phyloP scores from a whole-genome alignment of 78 protist species.

The Monocercomonoides exilis region DNA sequence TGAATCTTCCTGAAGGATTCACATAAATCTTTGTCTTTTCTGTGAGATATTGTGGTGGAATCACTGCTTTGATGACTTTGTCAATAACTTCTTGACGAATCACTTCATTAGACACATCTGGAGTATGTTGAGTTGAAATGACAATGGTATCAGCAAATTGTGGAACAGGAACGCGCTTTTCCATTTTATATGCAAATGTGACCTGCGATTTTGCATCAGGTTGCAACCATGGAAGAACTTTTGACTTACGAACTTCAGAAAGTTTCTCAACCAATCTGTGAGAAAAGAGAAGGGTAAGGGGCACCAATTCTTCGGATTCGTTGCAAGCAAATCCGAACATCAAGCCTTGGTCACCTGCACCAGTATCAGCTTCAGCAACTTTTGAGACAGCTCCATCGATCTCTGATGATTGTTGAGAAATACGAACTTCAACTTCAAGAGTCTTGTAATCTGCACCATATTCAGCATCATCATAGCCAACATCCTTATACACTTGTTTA shows the following conservation, averaged over 20 bases:
- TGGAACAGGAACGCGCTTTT: constrained; percentile 67
- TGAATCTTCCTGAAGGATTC: constrained; percentile 96
- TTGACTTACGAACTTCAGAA: constrained; percentile 80
- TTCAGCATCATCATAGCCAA: constrained; percentile 80
- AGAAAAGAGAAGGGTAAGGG: constrained; percentile 87
- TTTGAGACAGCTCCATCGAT: constrained; percentile 94
- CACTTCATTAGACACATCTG: constrained; percentile 73
- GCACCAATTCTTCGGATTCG: constrained; percentile 91
- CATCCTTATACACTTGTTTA: constrained; percentile 82
- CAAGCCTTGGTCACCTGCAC: constrained; percentile 98
- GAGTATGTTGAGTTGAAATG: constrained; percentile 96
- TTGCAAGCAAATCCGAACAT: constrained; percentile 99
- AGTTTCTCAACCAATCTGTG: constrained; percentile 67
- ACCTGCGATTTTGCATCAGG: constrained; percentile 99
- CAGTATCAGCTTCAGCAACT: constrained; percentile 73
- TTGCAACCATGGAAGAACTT: constrained; percentile 79
- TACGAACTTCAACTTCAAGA: constrained; percentile 86
- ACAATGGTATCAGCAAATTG: constrained; percentile 91
- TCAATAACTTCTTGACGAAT: constrained; percentile 69
- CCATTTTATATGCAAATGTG: constrained; percentile 87
- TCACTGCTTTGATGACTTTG: constrained; percentile 70
- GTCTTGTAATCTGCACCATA: constrained; percentile 85
- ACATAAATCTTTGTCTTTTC: constrained; percentile 89
- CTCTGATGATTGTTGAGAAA: constrained; percentile 97
- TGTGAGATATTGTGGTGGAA: constrained; percentile 79